These are phyloP conservation scores for Pseudoneurospora amorphoporcata DNA, from an alignment of 495 filamentous ascomycete genomes.

Conservation along the genomic window DNA sequence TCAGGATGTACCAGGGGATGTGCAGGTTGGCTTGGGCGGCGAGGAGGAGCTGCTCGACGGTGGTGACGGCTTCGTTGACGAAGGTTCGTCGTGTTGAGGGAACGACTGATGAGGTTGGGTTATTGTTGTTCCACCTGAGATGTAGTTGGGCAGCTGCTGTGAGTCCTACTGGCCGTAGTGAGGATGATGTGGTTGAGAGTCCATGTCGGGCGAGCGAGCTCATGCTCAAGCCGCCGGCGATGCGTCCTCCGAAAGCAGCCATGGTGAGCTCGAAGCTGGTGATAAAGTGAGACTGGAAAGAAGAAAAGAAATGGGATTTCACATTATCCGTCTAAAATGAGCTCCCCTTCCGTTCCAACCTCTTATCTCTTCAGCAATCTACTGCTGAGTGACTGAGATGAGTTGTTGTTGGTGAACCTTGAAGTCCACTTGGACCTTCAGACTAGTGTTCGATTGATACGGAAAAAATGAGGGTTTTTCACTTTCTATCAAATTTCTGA, in stretches of 20 bases:
- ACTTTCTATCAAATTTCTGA: too few species aligned
- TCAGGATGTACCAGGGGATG: conserved; percentile 58
- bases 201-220: not conserved
- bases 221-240: not conserved
- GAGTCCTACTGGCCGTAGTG: not conserved
- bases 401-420: not conserved
- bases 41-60: conserved; percentile 48
- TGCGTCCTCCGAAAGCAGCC: not conserved
- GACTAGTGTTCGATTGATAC: too few species aligned
- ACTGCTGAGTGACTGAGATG: not conserved
- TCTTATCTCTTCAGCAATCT: not conserved
- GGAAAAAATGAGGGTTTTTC: too few species aligned
- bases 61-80: conserved; percentile 38
- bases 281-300: not conserved
- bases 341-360: not conserved
- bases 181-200: not conserved
- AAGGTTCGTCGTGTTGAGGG: not conserved
- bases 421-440: not conserved
- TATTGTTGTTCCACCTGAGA: not conserved
- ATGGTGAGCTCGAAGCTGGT: not conserved
- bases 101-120: not conserved
- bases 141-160: not conserved
- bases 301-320: not conserved
- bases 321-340: not conserved
- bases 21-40: conserved; percentile 47